These are phyloP conservation scores for Wickerhamomyces queroliae DNA, from an alignment of 805 yeast species.

Conservation along the genomic window DNA sequence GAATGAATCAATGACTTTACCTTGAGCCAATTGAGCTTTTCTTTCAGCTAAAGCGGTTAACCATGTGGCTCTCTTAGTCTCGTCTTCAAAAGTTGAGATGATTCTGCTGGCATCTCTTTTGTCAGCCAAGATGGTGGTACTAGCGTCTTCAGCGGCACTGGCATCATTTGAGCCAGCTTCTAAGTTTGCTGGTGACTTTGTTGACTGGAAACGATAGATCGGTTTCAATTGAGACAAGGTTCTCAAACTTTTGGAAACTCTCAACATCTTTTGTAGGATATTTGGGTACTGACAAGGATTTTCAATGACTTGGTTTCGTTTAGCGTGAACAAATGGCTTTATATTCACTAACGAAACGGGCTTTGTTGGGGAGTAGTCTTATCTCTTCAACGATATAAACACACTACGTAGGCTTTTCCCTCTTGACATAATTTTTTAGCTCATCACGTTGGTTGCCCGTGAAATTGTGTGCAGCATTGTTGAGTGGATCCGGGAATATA, in stretches of 20 bases:
- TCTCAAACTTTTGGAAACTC: not conserved
- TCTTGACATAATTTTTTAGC: no score
- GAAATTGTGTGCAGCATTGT: no score
- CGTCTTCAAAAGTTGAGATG: slow-evolving; percentile 17
- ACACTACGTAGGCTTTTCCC: no score
- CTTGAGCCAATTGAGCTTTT: slow-evolving; percentile 62
- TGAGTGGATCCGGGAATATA: no score
- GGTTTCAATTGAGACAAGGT: not conserved
- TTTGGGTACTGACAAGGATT: not conserved
- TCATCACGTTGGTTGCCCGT: no score
- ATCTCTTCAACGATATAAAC: no score
- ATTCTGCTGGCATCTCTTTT: slow-evolving; percentile 44
- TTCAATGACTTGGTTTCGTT: not conserved
- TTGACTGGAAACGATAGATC: slow-evolving; percentile 15
- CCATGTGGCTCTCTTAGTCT: slow-evolving; percentile 64
- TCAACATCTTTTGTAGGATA: no score
- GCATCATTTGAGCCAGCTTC: slow-evolving; percentile 41
- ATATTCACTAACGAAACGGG: no score
- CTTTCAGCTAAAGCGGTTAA: slow-evolving; percentile 75
- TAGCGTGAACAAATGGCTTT: no score
- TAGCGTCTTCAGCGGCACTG: slow-evolving; percentile 66
- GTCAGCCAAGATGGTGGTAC: slow-evolving; percentile 65
- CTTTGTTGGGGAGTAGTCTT: no score
- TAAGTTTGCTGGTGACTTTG: slow-evolving; percentile 21
- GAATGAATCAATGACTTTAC: slow-evolving; percentile 65